These are phyloP conservation scores for Phlyctochytrium arcticum DNA, from an alignment of 192 early-diverging fungal genomes.

Conservation along the genomic window DNA sequence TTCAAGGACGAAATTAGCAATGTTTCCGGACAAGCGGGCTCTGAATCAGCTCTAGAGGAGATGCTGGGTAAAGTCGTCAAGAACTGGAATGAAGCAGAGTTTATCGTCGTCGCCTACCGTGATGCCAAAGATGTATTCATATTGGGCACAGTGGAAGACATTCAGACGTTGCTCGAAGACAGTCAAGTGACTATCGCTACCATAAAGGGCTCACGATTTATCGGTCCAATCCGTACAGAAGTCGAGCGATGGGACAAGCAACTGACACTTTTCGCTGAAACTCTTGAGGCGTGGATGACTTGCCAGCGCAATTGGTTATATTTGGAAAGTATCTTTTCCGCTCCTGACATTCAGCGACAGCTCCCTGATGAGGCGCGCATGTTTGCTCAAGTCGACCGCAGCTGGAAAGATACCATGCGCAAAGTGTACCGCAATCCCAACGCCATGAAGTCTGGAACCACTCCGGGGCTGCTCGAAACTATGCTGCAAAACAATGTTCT, in stretches of 20 bases:
- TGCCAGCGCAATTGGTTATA: slow-evolving; percentile 63
- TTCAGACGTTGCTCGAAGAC: slow-evolving; percentile 58
- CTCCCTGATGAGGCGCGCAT: slow-evolving; percentile 62
- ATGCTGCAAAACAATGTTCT: slow-evolving; percentile 58
- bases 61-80: slow-evolving; percentile 56
- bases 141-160: slow-evolving; percentile 55
- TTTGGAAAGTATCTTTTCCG: slow-evolving; percentile 58
- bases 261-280: slow-evolving; percentile 54
- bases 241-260: slow-evolving; percentile 59
- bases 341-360: slow-evolving; percentile 61
- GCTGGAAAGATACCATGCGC: slow-evolving; percentile 61
- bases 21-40: slow-evolving; percentile 52
- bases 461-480: slow-evolving; percentile 52
- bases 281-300: slow-evolving; percentile 53
- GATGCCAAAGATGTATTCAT: slow-evolving; percentile 63
- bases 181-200: slow-evolving; percentile 59
- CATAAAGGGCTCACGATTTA: slow-evolving; percentile 53
- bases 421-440: slow-evolving; percentile 58
- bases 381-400: slow-evolving; percentile 57
- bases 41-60: slow-evolving; percentile 58
- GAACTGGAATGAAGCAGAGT: slow-evolving; percentile 56
- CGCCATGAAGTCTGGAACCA: slow-evolving; percentile 58
- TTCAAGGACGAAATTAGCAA: slow-evolving; percentile 59
- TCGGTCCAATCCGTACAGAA: slow-evolving; percentile 56
- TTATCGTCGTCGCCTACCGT: slow-evolving; percentile 48